phyloP scores from a whole-genome alignment of 192 early-diverging fungal genomes.

The Thamnidium elegans region DNA sequence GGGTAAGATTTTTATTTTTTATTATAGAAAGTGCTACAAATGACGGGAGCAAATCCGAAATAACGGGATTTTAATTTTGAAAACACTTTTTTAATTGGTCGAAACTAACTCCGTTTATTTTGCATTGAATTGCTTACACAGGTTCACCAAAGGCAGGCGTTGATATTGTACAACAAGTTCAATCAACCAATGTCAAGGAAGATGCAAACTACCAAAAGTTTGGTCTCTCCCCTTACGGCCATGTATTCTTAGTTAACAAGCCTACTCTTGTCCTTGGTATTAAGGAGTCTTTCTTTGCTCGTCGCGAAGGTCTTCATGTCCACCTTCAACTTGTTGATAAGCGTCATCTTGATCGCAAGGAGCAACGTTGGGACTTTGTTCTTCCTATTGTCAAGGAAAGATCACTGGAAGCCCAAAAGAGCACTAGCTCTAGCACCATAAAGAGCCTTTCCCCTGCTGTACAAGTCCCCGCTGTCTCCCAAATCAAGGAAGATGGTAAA shows the following conservation, averaged over 20 bases:
- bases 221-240: constrained; percentile 20
- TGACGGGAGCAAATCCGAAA: not conserved
- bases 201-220: constrained; percentile 19
- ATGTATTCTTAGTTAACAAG: constrained; percentile 19
- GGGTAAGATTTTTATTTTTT: constrained; percentile 19
- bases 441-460: not conserved
- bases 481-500: constrained; percentile 25
- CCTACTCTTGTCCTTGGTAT: constrained; percentile 28
- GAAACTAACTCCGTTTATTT: not conserved
- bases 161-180: constrained; percentile 29
- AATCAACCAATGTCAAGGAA: constrained; percentile 9
- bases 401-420: not conserved
- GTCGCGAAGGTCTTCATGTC: constrained; percentile 35
- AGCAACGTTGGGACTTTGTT: constrained; percentile 35
- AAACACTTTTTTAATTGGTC: not conserved
- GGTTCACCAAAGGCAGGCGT: constrained; percentile 26
- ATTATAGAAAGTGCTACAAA: not conserved
- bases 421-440: not conserved
- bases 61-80: not conserved
- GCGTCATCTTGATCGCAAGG: constrained; percentile 26
- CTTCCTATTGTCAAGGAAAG: constrained; percentile 14
- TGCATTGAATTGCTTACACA: constrained; percentile 8
- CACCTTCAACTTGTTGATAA: constrained; percentile 30
- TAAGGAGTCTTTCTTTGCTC: constrained; percentile 34
- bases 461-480: constrained; percentile 3